A percentile compares a stretch with the other conserved stretches of the same genome.
Conservation (phyloP, 202 grass and related monocot genomes). For the Brachypodium distachyon region DNA sequence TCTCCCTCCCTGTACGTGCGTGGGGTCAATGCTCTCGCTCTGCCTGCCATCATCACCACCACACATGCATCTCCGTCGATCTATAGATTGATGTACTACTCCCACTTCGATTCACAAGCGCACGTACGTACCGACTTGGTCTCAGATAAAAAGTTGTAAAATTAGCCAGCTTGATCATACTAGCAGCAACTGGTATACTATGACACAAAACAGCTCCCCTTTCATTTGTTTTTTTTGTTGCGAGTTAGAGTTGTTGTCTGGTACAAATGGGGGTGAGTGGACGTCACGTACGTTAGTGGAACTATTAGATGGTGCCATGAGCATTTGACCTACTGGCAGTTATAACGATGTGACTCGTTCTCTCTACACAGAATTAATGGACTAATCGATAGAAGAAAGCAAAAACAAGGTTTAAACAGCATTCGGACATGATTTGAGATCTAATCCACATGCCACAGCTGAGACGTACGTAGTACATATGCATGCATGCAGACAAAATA, state of each 20-base stretch:
- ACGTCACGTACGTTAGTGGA: slow-evolving; percentile 23
- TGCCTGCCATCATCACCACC: slow-evolving; percentile 26
- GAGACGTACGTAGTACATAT: no score
- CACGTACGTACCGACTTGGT: background rate
- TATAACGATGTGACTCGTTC: slow-evolving; percentile 22
- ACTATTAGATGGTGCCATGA: slow-evolving; percentile 17
- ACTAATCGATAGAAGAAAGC: background rate
- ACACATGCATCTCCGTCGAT: background rate
- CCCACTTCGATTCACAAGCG: background rate
- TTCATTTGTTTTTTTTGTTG: background rate
- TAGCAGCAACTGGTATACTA: no score
- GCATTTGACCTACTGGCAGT: slow-evolving; percentile 11
- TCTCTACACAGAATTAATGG: background rate
- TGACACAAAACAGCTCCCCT: background rate
- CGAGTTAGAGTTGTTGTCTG: background rate
- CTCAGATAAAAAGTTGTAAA: no score
- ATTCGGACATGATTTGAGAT: background rate
- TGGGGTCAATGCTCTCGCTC: slow-evolving; percentile 38
- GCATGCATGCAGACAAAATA: background rate
- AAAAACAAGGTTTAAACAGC: background rate
- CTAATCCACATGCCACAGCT: background rate
- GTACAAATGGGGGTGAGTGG: background rate
- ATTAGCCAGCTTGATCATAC: background rate
- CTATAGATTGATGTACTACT: background rate
- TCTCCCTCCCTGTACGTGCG: no score